Base-by-base conservation (phyloP, 2,329 filamentous ascomycete genomes). In the Arthrobotrys sphaeroides region DNA sequence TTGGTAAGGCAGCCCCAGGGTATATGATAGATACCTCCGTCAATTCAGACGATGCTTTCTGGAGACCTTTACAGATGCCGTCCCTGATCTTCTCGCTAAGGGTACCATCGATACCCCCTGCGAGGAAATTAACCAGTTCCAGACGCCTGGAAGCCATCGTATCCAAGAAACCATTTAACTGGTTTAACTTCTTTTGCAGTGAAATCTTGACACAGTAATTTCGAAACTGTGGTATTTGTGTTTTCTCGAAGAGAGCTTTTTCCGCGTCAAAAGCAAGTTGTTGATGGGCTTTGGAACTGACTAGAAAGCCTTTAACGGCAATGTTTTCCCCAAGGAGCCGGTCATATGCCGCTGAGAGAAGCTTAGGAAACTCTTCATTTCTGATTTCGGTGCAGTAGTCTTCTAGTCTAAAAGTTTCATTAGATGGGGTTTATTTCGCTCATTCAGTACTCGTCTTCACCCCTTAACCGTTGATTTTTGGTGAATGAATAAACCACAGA, bases 281-380 rank as follows among this genome's bases (percentile, higher is more conserved):
- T 49, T 72, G 67, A 18, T 72, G 64, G 13, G 36, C 45, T 28
- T 57, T 72, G 0, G 67, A 47, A 42, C 57, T 45, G 16, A 72
- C 67, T 4, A 72, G 16, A 20, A 64, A 72, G 12, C 18, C 26
- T n/a, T 57, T 65, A 6, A 72, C 26, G 28, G 64, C 18, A 0
- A 53, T 38, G 3, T 47, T 24, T 7, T 64, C 40, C 10, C 59
- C 59, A 6, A 72, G 67, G 16, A 49, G 33, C 24, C 42, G 13
- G 9, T 4, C 45, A 31, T 64, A 72, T 3, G n/a, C 20, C 28
- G 24, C 43, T n/a, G n/a, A 16, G 5, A 68, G 12, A 10, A 10
- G 16, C 1, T 36, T n/a, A n/a, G 65, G 65, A 12, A 68, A 24
- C 3, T 49, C n/a, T 40, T n/a, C n/a, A n/a, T n/a, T n/a, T n/a